Evolutionary conservation across 805 yeast species (phyloP).

Genomic region (Schwanniomyces yamadae): DNA sequence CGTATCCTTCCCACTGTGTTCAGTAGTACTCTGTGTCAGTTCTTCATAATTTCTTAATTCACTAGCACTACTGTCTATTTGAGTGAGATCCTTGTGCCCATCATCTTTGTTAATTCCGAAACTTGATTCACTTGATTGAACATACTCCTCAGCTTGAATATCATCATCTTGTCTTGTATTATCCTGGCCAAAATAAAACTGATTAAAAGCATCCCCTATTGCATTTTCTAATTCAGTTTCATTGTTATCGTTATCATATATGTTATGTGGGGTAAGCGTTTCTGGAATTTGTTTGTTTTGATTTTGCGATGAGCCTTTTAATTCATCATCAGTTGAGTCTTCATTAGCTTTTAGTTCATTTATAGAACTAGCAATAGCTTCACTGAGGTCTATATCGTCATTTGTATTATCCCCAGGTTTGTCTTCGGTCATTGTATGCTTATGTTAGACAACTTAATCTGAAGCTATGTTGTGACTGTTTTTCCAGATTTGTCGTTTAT

Average conservation of each 20-base stretch:
- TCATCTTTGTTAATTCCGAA: constrained; percentile 1
- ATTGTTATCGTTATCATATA: constrained; percentile 6
- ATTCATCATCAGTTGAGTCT: constrained; percentile 2
- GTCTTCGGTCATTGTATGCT: constrained; percentile 5
- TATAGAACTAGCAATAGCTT: constrained; percentile 9
- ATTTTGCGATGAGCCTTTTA: constrained; percentile 2
- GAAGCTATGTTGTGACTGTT: constrained; percentile 14
- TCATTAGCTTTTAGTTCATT: constrained; percentile 6
- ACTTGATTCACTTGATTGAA: not conserved
- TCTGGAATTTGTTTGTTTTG: constrained; percentile 2
- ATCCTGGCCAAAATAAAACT: constrained; percentile 19
- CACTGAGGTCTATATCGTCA: constrained; percentile 6
- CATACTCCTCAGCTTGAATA: constrained; percentile 1
- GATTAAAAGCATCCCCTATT: constrained; percentile 39
- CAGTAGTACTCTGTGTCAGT: not conserved
- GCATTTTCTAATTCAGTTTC: constrained; percentile 32
- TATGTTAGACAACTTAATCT: constrained; percentile 3
- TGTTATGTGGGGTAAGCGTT: not conserved
- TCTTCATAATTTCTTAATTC: not conserved
- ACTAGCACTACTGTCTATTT: not conserved
- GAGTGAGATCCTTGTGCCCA: too few species aligned
- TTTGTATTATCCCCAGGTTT: constrained; percentile 3
- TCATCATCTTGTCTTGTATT: constrained; percentile 1
- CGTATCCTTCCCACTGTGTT: constrained; percentile 6
- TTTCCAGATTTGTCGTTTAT: constrained; percentile 8